A percentile compares a stretch with the other conserved stretches of the same genome.
Evolutionary conservation across 768 basidiomycete genomes (phyloP).

Genomic region (Lepiota subincarnata): DNA sequence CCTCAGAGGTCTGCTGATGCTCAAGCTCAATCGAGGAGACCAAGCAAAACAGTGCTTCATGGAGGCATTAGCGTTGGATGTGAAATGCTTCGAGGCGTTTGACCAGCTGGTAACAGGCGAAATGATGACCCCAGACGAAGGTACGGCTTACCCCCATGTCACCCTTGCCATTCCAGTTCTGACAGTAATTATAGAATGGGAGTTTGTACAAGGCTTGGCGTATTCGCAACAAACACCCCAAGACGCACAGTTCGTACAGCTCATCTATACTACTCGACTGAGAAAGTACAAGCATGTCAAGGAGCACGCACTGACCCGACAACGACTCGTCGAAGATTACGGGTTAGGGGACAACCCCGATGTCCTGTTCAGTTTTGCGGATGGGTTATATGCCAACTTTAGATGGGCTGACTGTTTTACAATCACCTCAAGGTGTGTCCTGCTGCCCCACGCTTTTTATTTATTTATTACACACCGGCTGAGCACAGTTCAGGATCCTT

Average conservation of each 20-base stretch:
- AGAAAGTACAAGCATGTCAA: conserved; percentile 84
- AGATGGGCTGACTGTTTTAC: conserved; percentile 93
- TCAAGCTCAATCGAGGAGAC: conserved; percentile 86
- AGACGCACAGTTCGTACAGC: conserved; percentile 86
- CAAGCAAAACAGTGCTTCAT: conserved; percentile 93
- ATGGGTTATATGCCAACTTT: conserved; percentile 82
- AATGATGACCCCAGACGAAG: conserved; percentile 96
- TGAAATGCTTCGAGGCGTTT: conserved; percentile 97
- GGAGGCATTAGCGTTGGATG: conserved; percentile 91
- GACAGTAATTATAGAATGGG: conserved; percentile 71
- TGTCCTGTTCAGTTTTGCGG: conserved; percentile 85
- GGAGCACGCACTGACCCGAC: conserved; percentile 79
- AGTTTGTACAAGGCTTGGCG: conserved; percentile 82
- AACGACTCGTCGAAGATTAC: conserved; percentile 78
- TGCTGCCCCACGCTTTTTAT: not conserved
- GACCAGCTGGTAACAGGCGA: conserved; percentile 85
- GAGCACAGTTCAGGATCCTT: conserved; percentile 59
- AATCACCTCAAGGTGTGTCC: conserved; percentile 70
- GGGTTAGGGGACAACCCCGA: conserved; percentile 89
- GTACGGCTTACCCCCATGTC: conserved; percentile 35
- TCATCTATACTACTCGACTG: conserved; percentile 89
- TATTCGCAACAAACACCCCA: conserved; percentile 82
- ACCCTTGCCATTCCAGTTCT: not conserved
- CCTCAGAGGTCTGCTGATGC: conserved; percentile 88
- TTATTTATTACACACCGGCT: not conserved